A percentile compares a stretch with the other conserved stretches of the same genome.
Evolutionary conservation across 2,329 filamentous ascomycete species (phyloP).

Genomic region (Aspergillus aculeatinus): DNA sequence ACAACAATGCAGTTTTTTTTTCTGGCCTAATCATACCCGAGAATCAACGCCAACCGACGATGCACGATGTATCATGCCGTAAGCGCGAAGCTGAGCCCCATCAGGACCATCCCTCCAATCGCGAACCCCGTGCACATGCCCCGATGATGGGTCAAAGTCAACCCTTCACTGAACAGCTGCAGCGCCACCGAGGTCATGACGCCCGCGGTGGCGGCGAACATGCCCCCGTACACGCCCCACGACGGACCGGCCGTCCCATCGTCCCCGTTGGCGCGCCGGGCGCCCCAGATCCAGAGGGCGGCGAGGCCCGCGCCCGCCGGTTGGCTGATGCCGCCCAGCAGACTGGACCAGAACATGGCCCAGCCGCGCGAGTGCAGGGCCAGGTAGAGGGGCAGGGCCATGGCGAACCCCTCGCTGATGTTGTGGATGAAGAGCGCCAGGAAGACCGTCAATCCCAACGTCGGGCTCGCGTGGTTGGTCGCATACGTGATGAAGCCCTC

Average conservation of each 20-base stretch:
- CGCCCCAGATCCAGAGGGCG: conserved; percentile 78
- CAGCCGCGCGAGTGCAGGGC: conserved; percentile 76
- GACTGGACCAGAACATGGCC: conserved; percentile 79
- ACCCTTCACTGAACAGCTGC: conserved; percentile 81
- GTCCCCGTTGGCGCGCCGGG: conserved; percentile 48
- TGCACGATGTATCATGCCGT: conserved; percentile 53
- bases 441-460: conserved; percentile 87
- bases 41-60: background rate
- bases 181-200: conserved; percentile 95
- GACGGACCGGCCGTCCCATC: conserved; percentile 40
- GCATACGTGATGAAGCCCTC: conserved; percentile 88
- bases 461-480: conserved; percentile 92
- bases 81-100: conserved; percentile 81
- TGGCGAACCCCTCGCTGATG: conserved; percentile 93
- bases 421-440: conserved; percentile 97
- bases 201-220: conserved; percentile 87
- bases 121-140: conserved; percentile 40
- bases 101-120: conserved; percentile 69
- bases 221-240: conserved; percentile 55
- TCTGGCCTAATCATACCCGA: background rate
- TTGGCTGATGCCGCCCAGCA: conserved; percentile 84
- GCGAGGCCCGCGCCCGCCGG: conserved; percentile 82
- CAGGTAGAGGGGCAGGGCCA: conserved; percentile 89
- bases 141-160: conserved; percentile 65
- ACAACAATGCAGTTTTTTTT: background rate